phyloP scores from a whole-genome alignment of 2,329 filamentous ascomycete genomes.

The Sporothrix luriei region DNA sequence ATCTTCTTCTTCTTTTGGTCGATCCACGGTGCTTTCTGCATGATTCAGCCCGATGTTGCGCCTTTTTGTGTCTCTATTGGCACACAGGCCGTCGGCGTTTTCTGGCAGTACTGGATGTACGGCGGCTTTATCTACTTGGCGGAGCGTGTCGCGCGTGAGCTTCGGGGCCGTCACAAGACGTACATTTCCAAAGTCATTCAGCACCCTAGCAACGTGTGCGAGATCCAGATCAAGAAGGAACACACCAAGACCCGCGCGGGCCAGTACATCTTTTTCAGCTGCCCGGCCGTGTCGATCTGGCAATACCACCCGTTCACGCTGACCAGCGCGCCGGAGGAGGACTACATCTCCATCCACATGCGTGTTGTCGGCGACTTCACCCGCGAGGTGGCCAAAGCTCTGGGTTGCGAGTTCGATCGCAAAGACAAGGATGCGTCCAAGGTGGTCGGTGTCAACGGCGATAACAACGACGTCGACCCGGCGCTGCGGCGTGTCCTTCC shows the following conservation, averaged over 20 bases:
- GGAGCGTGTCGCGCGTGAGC: conserved; percentile 76
- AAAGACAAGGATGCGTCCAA: conserved; percentile 60
- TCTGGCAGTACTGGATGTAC: conserved; percentile 88
- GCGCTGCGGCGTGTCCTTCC: conserved; percentile 73
- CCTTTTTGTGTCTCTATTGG: conserved; percentile 74
- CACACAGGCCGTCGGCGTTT: conserved; percentile 69
- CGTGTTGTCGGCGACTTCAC: conserved; percentile 84
- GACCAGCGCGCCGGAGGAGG: conserved; percentile 84
- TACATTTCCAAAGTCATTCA: conserved; percentile 88
- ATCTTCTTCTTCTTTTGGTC: conserved; percentile 90
- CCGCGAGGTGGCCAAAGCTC: conserved; percentile 64
- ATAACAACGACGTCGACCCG: conserved; percentile 65
- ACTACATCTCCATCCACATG: conserved; percentile 86
- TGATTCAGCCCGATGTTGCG: conserved; percentile 82
- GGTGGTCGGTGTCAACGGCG: conserved; percentile 68
- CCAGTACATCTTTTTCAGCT: conserved; percentile 88
- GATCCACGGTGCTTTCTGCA: conserved; percentile 86
- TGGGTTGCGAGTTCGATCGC: conserved; percentile 75
- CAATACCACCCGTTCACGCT: conserved; percentile 88
- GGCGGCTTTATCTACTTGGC: conserved; percentile 77
- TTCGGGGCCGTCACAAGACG: conserved; percentile 79
- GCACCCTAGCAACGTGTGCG: conserved; percentile 84
- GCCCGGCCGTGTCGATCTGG: conserved; percentile 82
- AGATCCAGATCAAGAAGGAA: conserved; percentile 92
- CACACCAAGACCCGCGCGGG: conserved; percentile 78